Conservation (phyloP, 2,329 filamentous ascomycete species). For the Epichloe uncinata region DNA sequence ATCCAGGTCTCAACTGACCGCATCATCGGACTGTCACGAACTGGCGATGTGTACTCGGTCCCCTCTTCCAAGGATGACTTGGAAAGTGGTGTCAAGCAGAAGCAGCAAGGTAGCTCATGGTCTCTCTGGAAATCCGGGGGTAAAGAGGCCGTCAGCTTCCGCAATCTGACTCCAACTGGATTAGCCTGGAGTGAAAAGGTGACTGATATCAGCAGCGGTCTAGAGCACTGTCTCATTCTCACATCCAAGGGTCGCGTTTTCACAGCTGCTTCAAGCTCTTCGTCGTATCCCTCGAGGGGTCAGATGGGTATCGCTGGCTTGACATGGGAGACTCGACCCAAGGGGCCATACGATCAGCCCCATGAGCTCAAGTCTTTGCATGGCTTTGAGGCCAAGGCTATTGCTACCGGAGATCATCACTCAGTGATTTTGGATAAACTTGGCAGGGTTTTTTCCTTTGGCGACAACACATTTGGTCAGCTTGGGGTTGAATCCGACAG, state of each 20-base stretch:
- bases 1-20: conserved; percentile 70
- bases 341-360: conserved; percentile 65
- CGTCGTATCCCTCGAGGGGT: conserved; percentile 66
- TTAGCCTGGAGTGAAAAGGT: conserved; percentile 60
- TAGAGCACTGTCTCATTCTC: conserved; percentile 76
- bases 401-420: conserved; percentile 79
- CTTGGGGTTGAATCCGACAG: conserved; percentile 64
- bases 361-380: conserved; percentile 64
- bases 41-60: conserved; percentile 72
- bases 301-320: conserved; percentile 81
- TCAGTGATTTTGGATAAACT: conserved; percentile 64
- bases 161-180: conserved; percentile 51
- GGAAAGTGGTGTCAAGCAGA: conserved; percentile 43
- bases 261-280: conserved; percentile 68
- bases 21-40: conserved; percentile 62
- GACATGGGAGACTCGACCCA: conserved; percentile 63
- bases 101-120: conserved; percentile 49
- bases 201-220: conserved; percentile 59
- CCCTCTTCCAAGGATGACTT: conserved; percentile 67
- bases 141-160: conserved; percentile 48
- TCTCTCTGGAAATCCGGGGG: conserved; percentile 48
- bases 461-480: conserved; percentile 86
- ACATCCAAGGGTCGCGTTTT: conserved; percentile 80
- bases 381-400: conserved; percentile 56
- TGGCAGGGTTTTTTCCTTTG: conserved; percentile 74